phyloP scores from a whole-genome alignment of 192 early-diverging fungal genomes.

The Neocallimastix lanati region DNA sequence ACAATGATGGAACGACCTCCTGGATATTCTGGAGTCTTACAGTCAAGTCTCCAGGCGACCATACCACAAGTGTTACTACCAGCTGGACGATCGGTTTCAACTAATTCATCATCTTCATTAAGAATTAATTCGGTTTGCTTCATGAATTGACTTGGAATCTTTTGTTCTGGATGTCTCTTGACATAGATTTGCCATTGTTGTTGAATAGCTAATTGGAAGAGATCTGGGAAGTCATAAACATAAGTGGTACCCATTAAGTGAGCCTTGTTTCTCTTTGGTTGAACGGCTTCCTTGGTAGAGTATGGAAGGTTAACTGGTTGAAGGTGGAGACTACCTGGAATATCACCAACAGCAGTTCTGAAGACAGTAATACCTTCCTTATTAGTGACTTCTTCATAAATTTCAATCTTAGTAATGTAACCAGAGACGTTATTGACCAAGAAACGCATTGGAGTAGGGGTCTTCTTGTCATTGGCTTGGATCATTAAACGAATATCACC shows the following conservation, averaged over 20 bases:
- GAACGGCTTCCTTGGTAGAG: conserved; percentile 85
- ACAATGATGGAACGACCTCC: conserved; percentile 72
- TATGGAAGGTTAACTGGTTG: conserved; percentile 66
- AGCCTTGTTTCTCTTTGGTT: conserved; percentile 92
- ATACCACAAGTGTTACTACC: conserved; percentile 86
- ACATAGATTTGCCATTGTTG: conserved; percentile 46
- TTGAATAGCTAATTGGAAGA: conserved; percentile 77
- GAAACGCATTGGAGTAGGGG: conserved; percentile 66
- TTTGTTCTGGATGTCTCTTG: conserved; percentile 5
- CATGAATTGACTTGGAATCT: conserved; percentile 40
- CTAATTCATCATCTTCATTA: conserved; percentile 58
- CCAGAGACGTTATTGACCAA: conserved; percentile 81
- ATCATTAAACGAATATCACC: conserved; percentile 92
- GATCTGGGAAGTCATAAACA: conserved; percentile 95
- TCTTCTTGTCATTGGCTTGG: conserved; percentile 35
- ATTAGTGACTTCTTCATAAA: conserved; percentile 79
- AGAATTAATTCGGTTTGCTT: conserved; percentile 71
- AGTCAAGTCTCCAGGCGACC: conserved; percentile 81
- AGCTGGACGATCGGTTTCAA: conserved; percentile 55
- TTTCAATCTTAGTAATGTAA: conserved; percentile 76
- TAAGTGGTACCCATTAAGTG: conserved; percentile 96
- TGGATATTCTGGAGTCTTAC: conserved; percentile 87
- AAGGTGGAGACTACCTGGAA: conserved; percentile 64
- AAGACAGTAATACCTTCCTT: conserved; percentile 61
- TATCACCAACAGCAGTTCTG: conserved; percentile 54